Evolutionary conservation across 192 early-diverging fungal genomes (phyloP).

Genomic region (Coemansia sp.): DNA sequence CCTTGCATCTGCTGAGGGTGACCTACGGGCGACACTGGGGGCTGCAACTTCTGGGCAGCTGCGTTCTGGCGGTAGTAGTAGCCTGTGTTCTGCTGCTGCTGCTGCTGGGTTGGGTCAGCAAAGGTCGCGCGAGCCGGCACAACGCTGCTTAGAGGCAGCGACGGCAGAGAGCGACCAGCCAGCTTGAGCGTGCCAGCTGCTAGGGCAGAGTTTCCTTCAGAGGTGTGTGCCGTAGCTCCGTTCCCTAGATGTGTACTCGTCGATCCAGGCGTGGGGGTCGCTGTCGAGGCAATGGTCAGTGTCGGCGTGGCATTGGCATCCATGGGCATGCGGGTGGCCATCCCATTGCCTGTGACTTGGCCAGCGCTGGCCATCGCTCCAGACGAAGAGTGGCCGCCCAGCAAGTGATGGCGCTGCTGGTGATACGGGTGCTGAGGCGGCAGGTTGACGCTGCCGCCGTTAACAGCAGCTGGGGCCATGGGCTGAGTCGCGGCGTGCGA

Average conservation of each 20-base stretch:
- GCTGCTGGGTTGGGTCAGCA: conserved; percentile 13
- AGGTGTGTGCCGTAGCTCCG: conserved; percentile 21
- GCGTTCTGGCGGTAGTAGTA: conserved; percentile 6
- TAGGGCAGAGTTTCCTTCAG: conserved; percentile 18
- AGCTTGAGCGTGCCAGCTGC: conserved; percentile 26
- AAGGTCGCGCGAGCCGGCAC: conserved; percentile 21
- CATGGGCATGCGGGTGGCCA: conserved; percentile 24
- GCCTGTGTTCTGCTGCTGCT: conserved; percentile 14
- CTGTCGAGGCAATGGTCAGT: conserved; percentile 42
- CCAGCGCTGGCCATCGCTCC: not conserved
- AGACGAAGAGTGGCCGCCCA: not conserved
- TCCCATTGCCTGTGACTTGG: not conserved
- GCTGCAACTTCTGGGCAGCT: conserved; percentile 5
- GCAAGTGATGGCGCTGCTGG: conserved; percentile 29
- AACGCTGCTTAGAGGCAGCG: conserved; percentile 27
- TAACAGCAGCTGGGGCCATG: not conserved
- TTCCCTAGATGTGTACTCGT: conserved; percentile 27
- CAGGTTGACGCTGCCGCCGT: conserved; percentile 6
- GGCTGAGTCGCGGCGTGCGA: conserved; percentile 14
- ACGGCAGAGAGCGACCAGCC: conserved; percentile 40
- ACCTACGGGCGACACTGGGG: conserved; percentile 17
- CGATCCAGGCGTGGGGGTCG: conserved; percentile 48
- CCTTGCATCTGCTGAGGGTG: conserved; percentile 14
- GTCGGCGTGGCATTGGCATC: conserved; percentile 43
- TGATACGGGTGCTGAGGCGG: conserved; percentile 25